Evolutionary conservation across 225 moss, liverwort and hornwort species (phyloP).

Genomic region (Rhytidiadelphus loreus): DNA sequence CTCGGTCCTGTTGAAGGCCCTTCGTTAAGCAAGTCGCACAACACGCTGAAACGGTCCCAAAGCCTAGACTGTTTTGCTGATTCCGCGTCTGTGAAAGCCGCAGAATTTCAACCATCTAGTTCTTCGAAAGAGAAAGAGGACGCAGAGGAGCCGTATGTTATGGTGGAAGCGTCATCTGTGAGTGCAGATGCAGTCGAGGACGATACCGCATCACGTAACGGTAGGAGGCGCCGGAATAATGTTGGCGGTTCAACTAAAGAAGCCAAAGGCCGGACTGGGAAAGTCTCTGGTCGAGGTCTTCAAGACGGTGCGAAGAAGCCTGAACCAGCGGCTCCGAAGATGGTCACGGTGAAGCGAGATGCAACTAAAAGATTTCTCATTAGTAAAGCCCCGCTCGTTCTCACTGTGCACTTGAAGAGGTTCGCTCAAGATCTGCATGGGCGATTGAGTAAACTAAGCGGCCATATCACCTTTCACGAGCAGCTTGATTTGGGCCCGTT

Average conservation of each 20-base stretch:
- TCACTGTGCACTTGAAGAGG: conserved; percentile 82
- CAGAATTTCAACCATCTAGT: background rate
- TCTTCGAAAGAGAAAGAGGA: background rate
- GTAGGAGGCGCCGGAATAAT: background rate
- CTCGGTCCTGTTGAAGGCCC: background rate
- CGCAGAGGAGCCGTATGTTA: background rate
- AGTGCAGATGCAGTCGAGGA: background rate
- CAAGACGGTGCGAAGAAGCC: background rate
- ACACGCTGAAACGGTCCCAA: background rate
- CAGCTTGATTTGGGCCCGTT: conserved; percentile 75
- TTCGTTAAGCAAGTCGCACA: background rate
- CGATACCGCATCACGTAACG: background rate
- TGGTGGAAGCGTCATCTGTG: background rate
- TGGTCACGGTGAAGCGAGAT: conserved; percentile 51
- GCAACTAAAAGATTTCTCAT: conserved; percentile 63
- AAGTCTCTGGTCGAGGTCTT: background rate
- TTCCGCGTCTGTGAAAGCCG: background rate
- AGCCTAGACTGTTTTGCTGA: background rate
- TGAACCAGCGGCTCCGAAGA: conserved; percentile 17
- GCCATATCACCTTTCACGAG: conserved; percentile 68
- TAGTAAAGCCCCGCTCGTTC: conserved; percentile 67
- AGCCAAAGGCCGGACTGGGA: background rate
- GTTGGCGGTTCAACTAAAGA: background rate
- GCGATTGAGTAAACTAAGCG: conserved; percentile 72
- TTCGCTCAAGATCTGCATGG: conserved; percentile 90